Base-by-base conservation (phyloP, 805 yeast genomes). In the Wickerhamiella australiensis region DNA sequence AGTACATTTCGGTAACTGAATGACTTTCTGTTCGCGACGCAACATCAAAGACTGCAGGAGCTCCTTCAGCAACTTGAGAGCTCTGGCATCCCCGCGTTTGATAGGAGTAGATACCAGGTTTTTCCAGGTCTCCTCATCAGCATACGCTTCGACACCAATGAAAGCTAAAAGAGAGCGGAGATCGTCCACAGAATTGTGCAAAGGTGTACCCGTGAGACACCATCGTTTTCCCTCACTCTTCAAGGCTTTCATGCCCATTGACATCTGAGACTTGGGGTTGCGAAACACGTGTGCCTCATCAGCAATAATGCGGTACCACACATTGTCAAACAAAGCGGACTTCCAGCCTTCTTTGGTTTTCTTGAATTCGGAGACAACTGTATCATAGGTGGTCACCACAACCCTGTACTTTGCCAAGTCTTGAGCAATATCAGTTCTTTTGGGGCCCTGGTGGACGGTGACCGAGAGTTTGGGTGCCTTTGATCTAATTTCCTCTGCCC, bases 241-340 rank as follows among this genome's bases (percentile, higher is more conserved):
- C 6, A 80, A 49, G 5, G 64, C 60, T 42, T 65, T 66, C 52
- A 74, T 67, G 0, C 80, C 80, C 40, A 59, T 65, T 0, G 80
- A 64, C 4, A 72, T 61, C 53, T 70, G 67, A 0, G 83, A 64
- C 12, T 61, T 61, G 44, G 65, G 63, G 56, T 78, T 79, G 54
- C 78, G 77, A 55, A 79, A 77, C 13, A 68, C 67, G 56, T 79
- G 85, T 1, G 82, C 84, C 57, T 79, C 85, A 65, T 79, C 85
- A 23, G 78, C 62, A 29, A 80, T 70, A n/a, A 79, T 63, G 54
- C 86, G 67, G 66, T 71, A 75, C 75, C 77, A 75, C 21, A 52
- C 50, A 5, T 57, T 57, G 6, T 50, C 47, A 47, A 54, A 57
- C 21, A 68, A 49, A 1, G 67, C 57, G 3, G 38, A 11, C 62